These are phyloP conservation scores for Ustilago cynodontis DNA, from an alignment of 1,284 basidiomycete genomes.

Conservation along the genomic window DNA sequence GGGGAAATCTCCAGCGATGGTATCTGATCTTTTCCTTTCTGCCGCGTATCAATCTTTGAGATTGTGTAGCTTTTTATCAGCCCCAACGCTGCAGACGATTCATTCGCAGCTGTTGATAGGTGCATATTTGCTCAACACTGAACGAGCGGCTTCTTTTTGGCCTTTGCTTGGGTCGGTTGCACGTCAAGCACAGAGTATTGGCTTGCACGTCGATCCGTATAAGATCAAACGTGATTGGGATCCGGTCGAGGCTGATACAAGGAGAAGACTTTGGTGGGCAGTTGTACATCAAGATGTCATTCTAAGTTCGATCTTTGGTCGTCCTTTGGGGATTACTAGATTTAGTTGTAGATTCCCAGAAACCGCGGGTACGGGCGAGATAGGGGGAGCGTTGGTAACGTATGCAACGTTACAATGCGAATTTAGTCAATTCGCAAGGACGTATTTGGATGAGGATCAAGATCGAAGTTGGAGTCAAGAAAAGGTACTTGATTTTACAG, in stretches of 20 bases:
- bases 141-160: constrained; percentile 47
- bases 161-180: constrained; percentile 46
- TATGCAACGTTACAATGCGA: constrained; percentile 45
- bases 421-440: constrained; percentile 34
- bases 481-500: constrained; percentile 35
- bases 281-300: constrained; percentile 49
- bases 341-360: constrained; percentile 41
- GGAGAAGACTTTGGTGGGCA: constrained; percentile 51
- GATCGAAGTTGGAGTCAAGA: constrained; percentile 41
- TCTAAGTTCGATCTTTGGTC: constrained; percentile 48
- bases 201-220: constrained; percentile 46
- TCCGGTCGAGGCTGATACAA: constrained; percentile 37
- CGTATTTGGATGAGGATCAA: constrained; percentile 43
- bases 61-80: constrained; percentile 45
- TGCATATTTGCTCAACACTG: constrained; percentile 47
- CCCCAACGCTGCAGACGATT: constrained; percentile 49
- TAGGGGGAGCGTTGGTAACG: constrained; percentile 8
- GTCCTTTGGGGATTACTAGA: constrained; percentile 43
- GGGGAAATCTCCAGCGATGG: constrained; percentile 34
- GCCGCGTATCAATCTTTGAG: constrained; percentile 50
- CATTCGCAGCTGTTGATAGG: constrained; percentile 54
- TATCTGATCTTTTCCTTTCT: constrained; percentile 46
- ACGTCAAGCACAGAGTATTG: constrained; percentile 51
- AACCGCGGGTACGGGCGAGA: no score
- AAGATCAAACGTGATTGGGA: constrained; percentile 40